Evolutionary conservation across 176 grass and related monocot species (phyloP).

Genomic region (Musa itinerans): DNA sequence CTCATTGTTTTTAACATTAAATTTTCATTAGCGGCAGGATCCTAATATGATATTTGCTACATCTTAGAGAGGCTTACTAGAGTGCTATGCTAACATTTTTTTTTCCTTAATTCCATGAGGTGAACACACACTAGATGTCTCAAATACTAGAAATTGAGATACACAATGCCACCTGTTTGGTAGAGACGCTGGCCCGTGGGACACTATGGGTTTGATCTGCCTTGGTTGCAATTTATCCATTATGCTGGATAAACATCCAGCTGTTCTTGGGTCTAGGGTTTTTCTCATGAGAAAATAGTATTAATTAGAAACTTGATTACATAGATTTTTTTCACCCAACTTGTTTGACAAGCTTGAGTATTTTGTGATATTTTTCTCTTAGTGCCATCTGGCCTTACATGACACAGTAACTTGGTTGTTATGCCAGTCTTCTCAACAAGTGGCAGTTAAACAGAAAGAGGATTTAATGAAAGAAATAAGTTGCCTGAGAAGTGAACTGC

Average conservation of each 20-base stretch:
- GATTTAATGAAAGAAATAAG: conserved; percentile 58
- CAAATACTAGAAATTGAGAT: neutral
- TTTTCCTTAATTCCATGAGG: neutral
- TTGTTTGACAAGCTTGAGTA: too few relatives aligned
- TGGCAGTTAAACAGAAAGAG: conserved; percentile 64
- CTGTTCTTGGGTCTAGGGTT: neutral
- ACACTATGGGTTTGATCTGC: neutral
- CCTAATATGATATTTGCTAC: too few relatives aligned
- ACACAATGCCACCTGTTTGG: neutral
- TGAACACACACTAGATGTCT: neutral
- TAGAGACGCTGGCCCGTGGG: neutral
- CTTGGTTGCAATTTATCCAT: neutral
- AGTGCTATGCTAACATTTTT: neutral
- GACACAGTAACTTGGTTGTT: neutral
- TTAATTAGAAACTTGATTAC: too few relatives aligned
- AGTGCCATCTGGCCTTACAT: neutral
- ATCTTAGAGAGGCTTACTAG: too few relatives aligned
- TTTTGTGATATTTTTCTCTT: neutral
- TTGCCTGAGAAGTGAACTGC: conserved; percentile 53
- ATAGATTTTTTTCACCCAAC: too few relatives aligned
- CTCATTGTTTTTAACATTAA: too few relatives aligned
- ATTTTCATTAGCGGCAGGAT: too few relatives aligned
- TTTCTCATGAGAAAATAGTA: too few relatives aligned
- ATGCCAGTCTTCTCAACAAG: conserved; percentile 66
- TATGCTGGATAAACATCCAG: too few relatives aligned